Evolutionary conservation across 2,329 filamentous ascomycete species (phyloP), one percentile per base, ranked within the genome.

Genomic region (Metarhizium sp.): DNA sequence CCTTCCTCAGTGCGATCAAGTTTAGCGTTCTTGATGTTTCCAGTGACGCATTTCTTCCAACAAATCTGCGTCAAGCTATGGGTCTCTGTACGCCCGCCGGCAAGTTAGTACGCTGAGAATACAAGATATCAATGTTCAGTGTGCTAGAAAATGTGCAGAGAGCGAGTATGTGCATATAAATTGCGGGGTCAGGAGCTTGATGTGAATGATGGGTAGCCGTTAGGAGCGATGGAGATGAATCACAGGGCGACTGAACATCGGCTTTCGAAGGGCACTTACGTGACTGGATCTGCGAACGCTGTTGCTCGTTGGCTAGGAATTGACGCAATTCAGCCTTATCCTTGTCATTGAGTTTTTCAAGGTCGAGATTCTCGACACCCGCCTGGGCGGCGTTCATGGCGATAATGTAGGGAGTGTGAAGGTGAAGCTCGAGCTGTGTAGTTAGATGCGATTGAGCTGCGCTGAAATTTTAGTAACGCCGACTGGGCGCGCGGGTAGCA

Each of bases 41-140:
- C 78, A 8, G 88, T 87, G 58, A 96, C 78, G 78, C 94, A 99
- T 76, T 96, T 97, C 69, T 86, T 90, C 85, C 92, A 99, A 81
- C 94, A 99, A 58, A 88, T 82, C 65, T 94, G 87, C 47, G 78
- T 82, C 53, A 84, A 66, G 59, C 67, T 71, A 66, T 82, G 79
- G 13, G 79, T 78, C 67, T 77, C 79, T 83, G 55, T 36, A 30
- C 6, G 14, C 6, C 43, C 7, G 46, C 36, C 10, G n/a, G 16
- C 32, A 49, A 10, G 51, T 56, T 30, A 50, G 36, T 48, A 45
- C 10, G 20, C 36, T 34, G 25, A 42, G 29, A 52, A 29, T 36
- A 16, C 16, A 25, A 25, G 25, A 18, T 47, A 36, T 25, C 25
- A 16, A 14, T 14, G 40, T 51, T 25, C 14, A 25, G 3, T 14